Evolutionary conservation across 2,329 filamentous ascomycete genomes (phyloP).

Genomic region (Fusarium proliferatum): DNA sequence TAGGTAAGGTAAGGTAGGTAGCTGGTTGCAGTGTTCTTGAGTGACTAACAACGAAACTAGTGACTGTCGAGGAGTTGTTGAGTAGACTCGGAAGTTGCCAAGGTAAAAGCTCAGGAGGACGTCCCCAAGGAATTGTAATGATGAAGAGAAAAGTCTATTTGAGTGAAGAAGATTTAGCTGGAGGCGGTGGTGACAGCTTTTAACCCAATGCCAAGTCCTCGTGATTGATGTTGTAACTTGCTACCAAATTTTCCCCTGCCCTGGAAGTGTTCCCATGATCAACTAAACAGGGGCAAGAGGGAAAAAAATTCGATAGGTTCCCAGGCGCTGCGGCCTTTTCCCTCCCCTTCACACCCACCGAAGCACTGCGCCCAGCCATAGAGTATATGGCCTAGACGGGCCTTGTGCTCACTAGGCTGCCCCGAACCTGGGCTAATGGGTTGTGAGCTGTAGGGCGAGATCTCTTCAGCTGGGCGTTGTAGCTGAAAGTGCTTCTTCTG

Average conservation of each 20-base stretch:
- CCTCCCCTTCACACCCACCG: constrained; percentile 4
- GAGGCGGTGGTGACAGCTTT: constrained; percentile 27
- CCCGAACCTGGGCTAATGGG: constrained; percentile 12
- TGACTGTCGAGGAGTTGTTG: not conserved
- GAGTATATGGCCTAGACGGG: constrained; percentile 16
- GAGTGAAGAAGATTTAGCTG: not conserved
- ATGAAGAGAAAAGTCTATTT: not conserved
- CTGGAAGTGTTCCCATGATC: constrained; percentile 38
- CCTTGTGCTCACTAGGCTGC: constrained; percentile 18
- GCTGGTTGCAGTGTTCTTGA: not conserved
- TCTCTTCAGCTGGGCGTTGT: not conserved
- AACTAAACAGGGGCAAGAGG: constrained; percentile 24
- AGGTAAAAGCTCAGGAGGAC: not conserved
- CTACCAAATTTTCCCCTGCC: constrained; percentile 23
- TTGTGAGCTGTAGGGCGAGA: not conserved
- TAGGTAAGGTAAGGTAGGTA: not conserved
- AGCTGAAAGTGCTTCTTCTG: not conserved
- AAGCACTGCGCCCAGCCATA: constrained; percentile 12
- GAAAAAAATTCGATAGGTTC: constrained; percentile 23
- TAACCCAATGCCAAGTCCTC: constrained; percentile 37
- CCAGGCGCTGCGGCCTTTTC: constrained; percentile 17
- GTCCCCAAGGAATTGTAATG: not conserved
- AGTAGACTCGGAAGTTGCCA: not conserved
- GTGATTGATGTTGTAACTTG: constrained; percentile 38
- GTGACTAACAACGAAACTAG: not conserved